Base-by-base conservation (phyloP, 768 basidiomycete genomes). In the Amanita pseudoporphyria region DNA sequence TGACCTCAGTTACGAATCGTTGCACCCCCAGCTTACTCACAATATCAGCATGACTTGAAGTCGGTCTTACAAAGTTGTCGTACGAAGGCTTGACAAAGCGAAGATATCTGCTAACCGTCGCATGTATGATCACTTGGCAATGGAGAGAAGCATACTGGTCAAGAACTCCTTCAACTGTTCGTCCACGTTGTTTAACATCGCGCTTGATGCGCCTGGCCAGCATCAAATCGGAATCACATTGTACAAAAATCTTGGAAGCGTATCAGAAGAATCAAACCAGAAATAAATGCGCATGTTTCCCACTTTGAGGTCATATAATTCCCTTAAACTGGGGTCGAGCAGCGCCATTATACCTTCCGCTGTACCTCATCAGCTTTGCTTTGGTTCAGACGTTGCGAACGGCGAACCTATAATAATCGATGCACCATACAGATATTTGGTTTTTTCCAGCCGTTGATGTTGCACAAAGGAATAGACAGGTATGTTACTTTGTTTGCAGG, bases 201-300 rank as follows among this genome's bases (percentile, higher is more conserved):
- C 96, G 75, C 54, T 79, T 73, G 47, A 99, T 85, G 33, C 96
- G 80, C 51, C 96, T 80, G 1, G 95, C 91, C 42, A 99, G 82
- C 96, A 99, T 99, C 18, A 98, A 69, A 63, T 99, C 96, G 6
- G 93, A 85, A 62, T 98, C 93, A 52, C 86, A 88, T 70, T 95
- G 89, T 6, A 93, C 91, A 54, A 90, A 93, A 3, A 93, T 72
- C 85, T 89, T 48, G 6, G 4, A 28, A 12, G 41, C 6, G 13
- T 26, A 19, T 31, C 3, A 30, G 44, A 14, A 26, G 38, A 0
- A 37, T 36, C 9, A 26, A 49, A 7, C 1, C 4, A 37, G 38
- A 40, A 24, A 41, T 44, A 39, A 31, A 6, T 10, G 2, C 4
- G 36, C 19, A 38, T 22, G 32, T 16, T n/a, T 58, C 63, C 45